phyloP scores from a whole-genome alignment of 1,284 basidiomycete species.

The Bjerkandera adusta region DNA sequence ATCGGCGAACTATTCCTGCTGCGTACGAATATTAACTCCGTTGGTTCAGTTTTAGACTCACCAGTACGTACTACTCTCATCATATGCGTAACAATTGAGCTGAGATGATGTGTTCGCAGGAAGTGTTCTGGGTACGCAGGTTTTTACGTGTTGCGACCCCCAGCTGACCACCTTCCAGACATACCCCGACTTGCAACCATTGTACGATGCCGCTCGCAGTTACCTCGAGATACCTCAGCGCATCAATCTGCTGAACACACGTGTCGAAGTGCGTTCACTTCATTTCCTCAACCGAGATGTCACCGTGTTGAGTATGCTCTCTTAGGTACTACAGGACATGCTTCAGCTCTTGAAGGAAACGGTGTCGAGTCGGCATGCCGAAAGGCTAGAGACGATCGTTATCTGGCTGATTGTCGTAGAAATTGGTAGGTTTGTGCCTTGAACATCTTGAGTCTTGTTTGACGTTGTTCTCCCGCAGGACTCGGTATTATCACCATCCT shows the following conservation, averaged over 20 bases:
- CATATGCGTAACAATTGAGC: slow-evolving; percentile 5
- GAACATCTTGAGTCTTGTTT: neutral
- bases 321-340: slow-evolving; percentile 93
- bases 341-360: slow-evolving; percentile 93
- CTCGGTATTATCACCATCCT: slow-evolving; percentile 73
- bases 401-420: slow-evolving; percentile 91
- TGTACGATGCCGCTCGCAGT: slow-evolving; percentile 90
- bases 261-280: slow-evolving; percentile 70
- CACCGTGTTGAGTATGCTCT: neutral
- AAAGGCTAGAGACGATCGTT: slow-evolving; percentile 94
- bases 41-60: slow-evolving; percentile 93
- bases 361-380: slow-evolving; percentile 88
- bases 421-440: slow-evolving; percentile 53
- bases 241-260: slow-evolving; percentile 90
- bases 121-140: slow-evolving; percentile 92
- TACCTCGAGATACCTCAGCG: slow-evolving; percentile 96
- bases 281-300: slow-evolving; percentile 2
- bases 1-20: slow-evolving; percentile 94
- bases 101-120: slow-evolving; percentile 42
- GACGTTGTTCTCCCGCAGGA: slow-evolving; percentile 38
- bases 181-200: slow-evolving; percentile 91
- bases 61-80: slow-evolving; percentile 54
- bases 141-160: too few species aligned
- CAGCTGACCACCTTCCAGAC: slow-evolving; percentile 49
- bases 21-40: slow-evolving; percentile 93